Percentiles rank a stretch among this genome's conserved stretches.
These are phyloP conservation scores for Fusarium pseudoanthophilum DNA, from an alignment of 2,329 filamentous ascomycete genomes.

Conservation along the genomic window DNA sequence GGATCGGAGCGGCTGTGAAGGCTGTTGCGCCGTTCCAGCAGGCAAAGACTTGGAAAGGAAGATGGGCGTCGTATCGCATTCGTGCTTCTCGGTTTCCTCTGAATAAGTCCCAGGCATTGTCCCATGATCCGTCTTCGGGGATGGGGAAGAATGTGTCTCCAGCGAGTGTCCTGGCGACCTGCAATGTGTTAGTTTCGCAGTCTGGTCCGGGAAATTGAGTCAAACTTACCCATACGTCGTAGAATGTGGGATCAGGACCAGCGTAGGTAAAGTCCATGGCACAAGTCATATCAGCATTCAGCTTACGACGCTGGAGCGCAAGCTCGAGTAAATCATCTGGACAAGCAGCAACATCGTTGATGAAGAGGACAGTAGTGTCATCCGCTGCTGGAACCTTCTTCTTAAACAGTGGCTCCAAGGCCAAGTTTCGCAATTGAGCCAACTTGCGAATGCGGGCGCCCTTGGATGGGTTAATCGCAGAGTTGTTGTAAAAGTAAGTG, in stretches of 20 bases:
- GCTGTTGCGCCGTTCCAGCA: conserved; percentile 69
- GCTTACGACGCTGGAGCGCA: conserved; percentile 57
- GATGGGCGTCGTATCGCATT: conserved; percentile 48
- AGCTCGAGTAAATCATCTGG: conserved; percentile 68
- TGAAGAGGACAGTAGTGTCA: conserved; percentile 60
- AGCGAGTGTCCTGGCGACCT: conserved; percentile 61
- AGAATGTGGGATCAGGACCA: conserved; percentile 60
- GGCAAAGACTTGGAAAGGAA: conserved; percentile 68
- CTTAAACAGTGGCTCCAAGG: conserved; percentile 58
- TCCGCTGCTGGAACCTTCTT: conserved; percentile 40
- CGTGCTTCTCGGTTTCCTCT: conserved; percentile 57
- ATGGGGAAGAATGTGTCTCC: conserved; percentile 68
- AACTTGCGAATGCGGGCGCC: conserved; percentile 60
- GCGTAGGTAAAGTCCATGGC: conserved; percentile 67
- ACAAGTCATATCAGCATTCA: conserved; percentile 66
- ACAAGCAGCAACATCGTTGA: conserved; percentile 66
- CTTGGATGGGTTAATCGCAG: conserved; percentile 55
- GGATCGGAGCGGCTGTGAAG: conserved; percentile 62
- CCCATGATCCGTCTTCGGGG: conserved; percentile 61
- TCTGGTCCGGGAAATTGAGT: fast-evolving
- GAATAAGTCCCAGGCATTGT: conserved; percentile 62
- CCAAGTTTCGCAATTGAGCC: conserved; percentile 63
- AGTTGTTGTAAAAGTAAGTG: conserved; percentile 56
- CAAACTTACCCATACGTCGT: conserved; percentile 60
- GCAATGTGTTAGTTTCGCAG: not conserved